These are phyloP conservation scores for Solanum hybrid DNA, from an alignment of 305 asterid genomes.

Conservation along the genomic window DNA sequence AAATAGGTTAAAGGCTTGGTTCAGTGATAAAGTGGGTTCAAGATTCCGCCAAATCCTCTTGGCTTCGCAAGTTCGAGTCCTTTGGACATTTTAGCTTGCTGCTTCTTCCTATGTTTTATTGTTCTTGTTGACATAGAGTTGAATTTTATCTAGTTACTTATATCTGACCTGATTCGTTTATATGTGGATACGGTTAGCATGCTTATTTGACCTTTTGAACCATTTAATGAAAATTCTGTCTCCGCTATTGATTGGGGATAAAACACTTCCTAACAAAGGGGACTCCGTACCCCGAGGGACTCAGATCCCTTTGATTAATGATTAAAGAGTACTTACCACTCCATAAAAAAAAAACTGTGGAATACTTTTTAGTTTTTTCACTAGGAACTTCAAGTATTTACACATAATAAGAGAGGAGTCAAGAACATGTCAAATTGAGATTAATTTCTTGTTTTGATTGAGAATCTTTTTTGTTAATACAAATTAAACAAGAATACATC, in stretches of 20 bases:
- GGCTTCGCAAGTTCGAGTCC: background rate
- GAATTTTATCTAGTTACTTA: too few species aligned
- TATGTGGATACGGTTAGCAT: too few species aligned
- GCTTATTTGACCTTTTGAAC: too few species aligned
- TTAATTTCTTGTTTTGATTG: background rate
- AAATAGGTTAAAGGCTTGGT: background rate
- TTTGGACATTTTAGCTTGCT: too few species aligned
- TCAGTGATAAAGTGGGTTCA: background rate
- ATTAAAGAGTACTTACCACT: too few species aligned
- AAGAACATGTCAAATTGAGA: background rate
- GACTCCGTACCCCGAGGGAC: accelerated
- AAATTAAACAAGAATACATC: background rate
- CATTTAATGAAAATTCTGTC: background rate
- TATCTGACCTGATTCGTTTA: too few species aligned
- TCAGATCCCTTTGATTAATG: too few species aligned
- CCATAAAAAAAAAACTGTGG: accelerated
- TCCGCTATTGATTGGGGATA: accelerated
- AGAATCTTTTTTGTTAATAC: background rate
- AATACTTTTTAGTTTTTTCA: background rate
- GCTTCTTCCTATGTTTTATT: too few species aligned
- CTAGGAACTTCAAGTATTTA: background rate
- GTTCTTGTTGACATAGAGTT: too few species aligned
- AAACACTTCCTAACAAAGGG: background rate
- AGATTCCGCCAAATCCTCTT: background rate
- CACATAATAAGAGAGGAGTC: background rate